These are phyloP conservation scores for Dichotomopilus funicola DNA, from an alignment of 2,329 filamentous ascomycete species.

Conservation along the genomic window DNA sequence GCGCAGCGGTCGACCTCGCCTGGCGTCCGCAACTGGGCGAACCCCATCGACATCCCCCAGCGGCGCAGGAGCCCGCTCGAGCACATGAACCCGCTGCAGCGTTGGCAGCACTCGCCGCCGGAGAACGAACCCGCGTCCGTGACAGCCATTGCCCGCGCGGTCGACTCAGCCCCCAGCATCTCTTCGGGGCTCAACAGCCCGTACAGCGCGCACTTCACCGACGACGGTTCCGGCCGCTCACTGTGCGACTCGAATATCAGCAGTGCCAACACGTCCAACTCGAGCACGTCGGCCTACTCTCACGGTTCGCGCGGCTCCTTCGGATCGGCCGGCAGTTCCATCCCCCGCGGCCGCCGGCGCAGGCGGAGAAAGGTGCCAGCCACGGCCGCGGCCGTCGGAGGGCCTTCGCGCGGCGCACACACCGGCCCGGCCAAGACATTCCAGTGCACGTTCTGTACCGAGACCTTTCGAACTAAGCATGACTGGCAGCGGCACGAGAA, in stretches of 20 bases:
- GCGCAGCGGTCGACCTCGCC: constrained; percentile 63
- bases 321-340: constrained; percentile 27
- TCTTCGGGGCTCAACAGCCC: constrained; percentile 53
- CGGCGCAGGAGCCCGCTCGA: constrained; percentile 47
- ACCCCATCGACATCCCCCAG: constrained; percentile 68
- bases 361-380: constrained; percentile 40
- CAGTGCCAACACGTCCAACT: constrained; percentile 55
- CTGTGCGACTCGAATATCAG: constrained; percentile 55
- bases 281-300: constrained; percentile 54
- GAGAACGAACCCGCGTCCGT: constrained; percentile 56
- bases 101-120: constrained; percentile 54
- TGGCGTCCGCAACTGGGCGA: constrained; percentile 53
- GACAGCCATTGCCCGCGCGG: constrained; percentile 51
- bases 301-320: constrained; percentile 45
- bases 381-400: constrained; percentile 10
- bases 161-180: constrained; percentile 45
- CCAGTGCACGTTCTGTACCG: constrained; percentile 64
- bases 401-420: constrained; percentile 20
- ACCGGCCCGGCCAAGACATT: constrained; percentile 47
- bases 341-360: constrained; percentile 41
- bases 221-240: constrained; percentile 54
- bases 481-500: constrained; percentile 68
- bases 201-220: constrained; percentile 50
- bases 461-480: constrained; percentile 61
- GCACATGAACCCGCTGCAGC: constrained; percentile 50